Percentiles rank a stretch among this genome's conserved stretches.
phyloP scores from a whole-genome alignment of 371 early-diverging fungal species.

The Apophysomyces elegans region DNA sequence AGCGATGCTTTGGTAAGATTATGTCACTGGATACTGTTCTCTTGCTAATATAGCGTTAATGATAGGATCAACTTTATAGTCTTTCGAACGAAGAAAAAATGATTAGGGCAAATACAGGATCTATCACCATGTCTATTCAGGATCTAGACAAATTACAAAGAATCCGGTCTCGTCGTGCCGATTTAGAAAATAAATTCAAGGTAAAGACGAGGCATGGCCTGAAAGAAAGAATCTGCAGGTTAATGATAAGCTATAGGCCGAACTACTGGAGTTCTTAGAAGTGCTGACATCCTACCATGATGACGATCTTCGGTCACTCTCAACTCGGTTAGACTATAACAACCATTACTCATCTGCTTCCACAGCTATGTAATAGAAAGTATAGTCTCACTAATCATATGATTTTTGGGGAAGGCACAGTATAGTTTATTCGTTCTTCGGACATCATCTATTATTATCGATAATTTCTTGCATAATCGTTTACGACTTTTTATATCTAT shows the following conservation, averaged over 20 bases:
- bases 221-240: constrained; percentile 8
- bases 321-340: constrained; percentile 81
- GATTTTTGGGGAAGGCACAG: too few relatives aligned
- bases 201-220: constrained; percentile 24
- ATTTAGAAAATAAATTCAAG: constrained; percentile 38
- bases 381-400: neutral
- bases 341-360: constrained; percentile 55
- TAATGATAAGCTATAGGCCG: constrained; percentile 25
- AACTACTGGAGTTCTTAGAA: constrained; percentile 52
- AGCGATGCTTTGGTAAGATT: constrained; percentile 26
- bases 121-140: neutral
- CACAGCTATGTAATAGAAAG: neutral
- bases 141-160: constrained; percentile 26
- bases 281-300: constrained; percentile 69
- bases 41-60: neutral
- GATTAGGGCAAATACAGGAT: constrained; percentile 3
- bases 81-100: constrained; percentile 24
- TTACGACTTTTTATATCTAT: too few relatives aligned
- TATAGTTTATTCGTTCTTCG: too few relatives aligned
- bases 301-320: constrained; percentile 70
- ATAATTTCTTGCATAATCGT: too few relatives aligned
- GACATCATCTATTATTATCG: too few relatives aligned
- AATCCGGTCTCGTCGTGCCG: constrained; percentile 36
- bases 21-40: too few relatives aligned
- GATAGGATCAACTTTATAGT: constrained; percentile 34